These are phyloP conservation scores for Calycina herbarum DNA, from an alignment of 2,329 filamentous ascomycete genomes.

Conservation along the genomic window DNA sequence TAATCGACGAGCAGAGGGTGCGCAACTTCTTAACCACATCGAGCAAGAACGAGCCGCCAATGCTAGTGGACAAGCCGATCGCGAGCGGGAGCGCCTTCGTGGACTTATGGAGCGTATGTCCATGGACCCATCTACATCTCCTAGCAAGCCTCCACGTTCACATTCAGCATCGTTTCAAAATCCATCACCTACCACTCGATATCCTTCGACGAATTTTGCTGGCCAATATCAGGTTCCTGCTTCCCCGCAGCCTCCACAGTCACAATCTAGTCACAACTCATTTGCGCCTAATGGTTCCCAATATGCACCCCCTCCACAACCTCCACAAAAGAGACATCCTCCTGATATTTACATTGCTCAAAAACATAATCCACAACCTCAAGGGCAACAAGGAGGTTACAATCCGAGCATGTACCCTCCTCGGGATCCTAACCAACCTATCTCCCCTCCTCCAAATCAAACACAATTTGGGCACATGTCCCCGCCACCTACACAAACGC, in stretches of 20 bases:
- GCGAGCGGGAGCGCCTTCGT: slow-evolving; percentile 81
- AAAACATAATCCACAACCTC: slow-evolving; percentile 48
- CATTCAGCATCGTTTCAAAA: slow-evolving; percentile 36
- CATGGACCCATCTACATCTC: slow-evolving; percentile 62
- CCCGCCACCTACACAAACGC: slow-evolving; percentile 38
- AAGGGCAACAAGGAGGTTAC: slow-evolving; percentile 51
- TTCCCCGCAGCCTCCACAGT: slow-evolving; percentile 49
- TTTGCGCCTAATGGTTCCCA: slow-evolving; percentile 42
- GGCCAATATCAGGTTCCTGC: slow-evolving; percentile 61
- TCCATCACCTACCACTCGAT: slow-evolving; percentile 44
- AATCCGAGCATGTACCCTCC: slow-evolving; percentile 40
- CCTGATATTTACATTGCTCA: slow-evolving; percentile 47
- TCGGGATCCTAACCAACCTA: slow-evolving; percentile 39
- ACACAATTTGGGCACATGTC: slow-evolving; percentile 34
- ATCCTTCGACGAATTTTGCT: slow-evolving; percentile 54
- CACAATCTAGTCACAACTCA: slow-evolving; percentile 43
- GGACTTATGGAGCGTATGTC: slow-evolving; percentile 96
- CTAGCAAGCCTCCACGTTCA: slow-evolving; percentile 42
- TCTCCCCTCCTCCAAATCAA: slow-evolving; percentile 66
- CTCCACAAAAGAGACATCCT: slow-evolving; percentile 37
- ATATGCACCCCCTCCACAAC: slow-evolving; percentile 29
- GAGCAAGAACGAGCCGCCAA: slow-evolving; percentile 37
- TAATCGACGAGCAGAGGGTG: slow-evolving; percentile 88
- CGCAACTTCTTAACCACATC: slow-evolving; percentile 84
- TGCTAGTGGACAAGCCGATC: slow-evolving; percentile 54